Conservation (phyloP, 805 yeast genomes). For the Hanseniaspora jakobsenii region DNA sequence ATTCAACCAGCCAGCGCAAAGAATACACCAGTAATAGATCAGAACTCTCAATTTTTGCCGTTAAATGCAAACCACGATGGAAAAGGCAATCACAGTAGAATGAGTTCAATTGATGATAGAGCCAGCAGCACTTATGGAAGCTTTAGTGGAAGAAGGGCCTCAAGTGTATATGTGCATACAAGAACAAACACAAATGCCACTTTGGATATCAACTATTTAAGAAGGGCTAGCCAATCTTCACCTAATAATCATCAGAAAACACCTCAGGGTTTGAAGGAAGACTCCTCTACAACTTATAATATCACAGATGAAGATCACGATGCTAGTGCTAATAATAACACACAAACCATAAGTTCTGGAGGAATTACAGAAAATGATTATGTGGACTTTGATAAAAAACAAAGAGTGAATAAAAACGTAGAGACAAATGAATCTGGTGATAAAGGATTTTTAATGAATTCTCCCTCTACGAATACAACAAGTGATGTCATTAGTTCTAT, state of each 20-base stretch:
- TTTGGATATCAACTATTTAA: not conserved
- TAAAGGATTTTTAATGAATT: not conserved
- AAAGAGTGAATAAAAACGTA: not conserved
- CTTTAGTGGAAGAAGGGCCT: constrained; percentile 34
- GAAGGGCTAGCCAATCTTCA: no score
- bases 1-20: not conserved
- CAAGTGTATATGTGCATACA: constrained; percentile 37
- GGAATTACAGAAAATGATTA: not conserved
- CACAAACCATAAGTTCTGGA: no score
- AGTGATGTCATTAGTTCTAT: no score
- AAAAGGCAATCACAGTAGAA: constrained; percentile 12
- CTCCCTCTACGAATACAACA: not conserved
- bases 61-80: constrained; percentile 18
- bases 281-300: not conserved
- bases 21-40: constrained; percentile 3
- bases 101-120: not conserved
- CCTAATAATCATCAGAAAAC: no score
- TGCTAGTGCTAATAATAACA: not conserved
- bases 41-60: not conserved
- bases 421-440: not conserved
- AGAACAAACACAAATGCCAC: constrained; percentile 28
- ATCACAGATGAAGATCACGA: not conserved
- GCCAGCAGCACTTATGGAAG: not conserved
- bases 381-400: constrained; percentile 1
- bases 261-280: no score